Evolutionary conservation across 2,329 filamentous ascomycete genomes (phyloP).

Genomic region (Aspergillus sp.): DNA sequence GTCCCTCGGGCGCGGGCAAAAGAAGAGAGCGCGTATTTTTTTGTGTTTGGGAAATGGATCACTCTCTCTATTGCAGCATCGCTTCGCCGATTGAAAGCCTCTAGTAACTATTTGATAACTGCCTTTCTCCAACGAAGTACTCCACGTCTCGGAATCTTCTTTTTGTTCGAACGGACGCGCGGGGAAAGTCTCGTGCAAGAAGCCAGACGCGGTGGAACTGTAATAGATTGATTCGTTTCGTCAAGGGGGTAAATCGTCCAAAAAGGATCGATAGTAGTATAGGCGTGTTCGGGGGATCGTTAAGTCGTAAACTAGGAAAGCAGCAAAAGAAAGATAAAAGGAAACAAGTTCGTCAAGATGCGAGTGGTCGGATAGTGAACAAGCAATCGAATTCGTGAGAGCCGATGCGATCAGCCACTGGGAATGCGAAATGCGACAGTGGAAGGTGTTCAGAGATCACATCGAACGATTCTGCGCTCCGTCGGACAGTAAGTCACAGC

Average conservation of each 20-base stretch:
- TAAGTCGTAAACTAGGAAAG: conserved; percentile 23
- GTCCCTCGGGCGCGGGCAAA: conserved; percentile 3
- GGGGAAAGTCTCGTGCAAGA: not conserved
- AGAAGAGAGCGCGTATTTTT: not conserved
- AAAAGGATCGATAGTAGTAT: conserved; percentile 1
- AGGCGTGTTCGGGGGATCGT: conserved; percentile 20
- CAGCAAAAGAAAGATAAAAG: conserved; percentile 17
- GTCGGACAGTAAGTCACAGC: conserved; percentile 17
- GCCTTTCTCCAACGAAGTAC: not conserved
- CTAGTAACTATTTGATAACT: not conserved
- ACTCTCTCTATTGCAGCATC: conserved; percentile 15
- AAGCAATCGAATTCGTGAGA: conserved; percentile 22
- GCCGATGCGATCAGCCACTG: conserved; percentile 19
- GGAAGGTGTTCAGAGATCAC: conserved; percentile 16
- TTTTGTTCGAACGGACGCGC: conserved; percentile 8
- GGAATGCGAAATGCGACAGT: conserved; percentile 12
- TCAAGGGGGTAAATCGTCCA: conserved; percentile 10
- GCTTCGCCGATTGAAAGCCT: conserved; percentile 13
- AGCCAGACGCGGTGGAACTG: not conserved
- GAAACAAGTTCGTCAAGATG: conserved; percentile 22
- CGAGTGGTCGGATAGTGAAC: conserved; percentile 21
- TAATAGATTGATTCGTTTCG: conserved; percentile 3
- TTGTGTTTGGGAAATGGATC: conserved; percentile 1
- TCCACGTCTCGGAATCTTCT: not conserved
- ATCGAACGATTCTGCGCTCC: conserved; percentile 19